Percentiles rank a stretch among this genome's conserved stretches.
phyloP scores from a whole-genome alignment of 2,329 filamentous ascomycete genomes.

The Rasamsonia emersonii region DNA sequence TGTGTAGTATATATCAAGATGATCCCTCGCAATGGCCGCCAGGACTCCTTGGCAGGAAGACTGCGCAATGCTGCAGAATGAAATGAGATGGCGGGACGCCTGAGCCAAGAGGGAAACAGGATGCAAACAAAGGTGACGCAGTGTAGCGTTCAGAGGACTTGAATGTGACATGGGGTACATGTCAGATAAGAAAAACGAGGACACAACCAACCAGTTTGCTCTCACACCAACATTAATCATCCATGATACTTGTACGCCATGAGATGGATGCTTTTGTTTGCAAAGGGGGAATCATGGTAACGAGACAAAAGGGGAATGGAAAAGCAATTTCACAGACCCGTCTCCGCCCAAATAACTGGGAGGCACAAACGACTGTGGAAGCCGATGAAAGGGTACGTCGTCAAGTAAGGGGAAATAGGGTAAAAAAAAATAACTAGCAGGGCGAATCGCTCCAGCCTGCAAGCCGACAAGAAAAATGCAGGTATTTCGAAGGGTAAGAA shows the following conservation, averaged over 20 bases:
- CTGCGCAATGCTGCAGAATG: conserved; percentile 2
- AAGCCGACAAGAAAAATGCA: conserved; percentile 9
- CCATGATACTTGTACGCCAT: conserved; percentile 22
- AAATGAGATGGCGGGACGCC: background rate
- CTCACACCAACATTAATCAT: conserved; percentile 19
- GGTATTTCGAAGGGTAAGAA: conserved; percentile 4
- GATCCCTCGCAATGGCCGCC: conserved; percentile 9
- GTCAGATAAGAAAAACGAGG: conserved; percentile 2
- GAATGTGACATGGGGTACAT: conserved; percentile 8
- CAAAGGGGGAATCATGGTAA: conserved; percentile 17
- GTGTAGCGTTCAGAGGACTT: no score
- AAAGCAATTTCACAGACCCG: conserved; percentile 9
- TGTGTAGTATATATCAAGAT: conserved; percentile 17
- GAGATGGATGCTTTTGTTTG: conserved; percentile 17
- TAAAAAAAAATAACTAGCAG: conserved; percentile 9
- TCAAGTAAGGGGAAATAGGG: conserved; percentile 9
- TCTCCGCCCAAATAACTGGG: no score
- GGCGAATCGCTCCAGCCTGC: conserved; percentile 1
- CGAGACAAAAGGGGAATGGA: conserved; percentile 10
- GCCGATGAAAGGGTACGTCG: conserved; percentile 9
- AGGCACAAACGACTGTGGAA: no score
- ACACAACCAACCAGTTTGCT: conserved; percentile 16
- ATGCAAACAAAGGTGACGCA: no score
- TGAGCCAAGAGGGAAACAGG: no score
- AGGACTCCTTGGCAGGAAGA: conserved; percentile 1